Evolutionary conservation across 1,284 basidiomycete genomes (phyloP), one percentile per base, ranked within the genome.

Genomic region (Ustilago esculenta): DNA sequence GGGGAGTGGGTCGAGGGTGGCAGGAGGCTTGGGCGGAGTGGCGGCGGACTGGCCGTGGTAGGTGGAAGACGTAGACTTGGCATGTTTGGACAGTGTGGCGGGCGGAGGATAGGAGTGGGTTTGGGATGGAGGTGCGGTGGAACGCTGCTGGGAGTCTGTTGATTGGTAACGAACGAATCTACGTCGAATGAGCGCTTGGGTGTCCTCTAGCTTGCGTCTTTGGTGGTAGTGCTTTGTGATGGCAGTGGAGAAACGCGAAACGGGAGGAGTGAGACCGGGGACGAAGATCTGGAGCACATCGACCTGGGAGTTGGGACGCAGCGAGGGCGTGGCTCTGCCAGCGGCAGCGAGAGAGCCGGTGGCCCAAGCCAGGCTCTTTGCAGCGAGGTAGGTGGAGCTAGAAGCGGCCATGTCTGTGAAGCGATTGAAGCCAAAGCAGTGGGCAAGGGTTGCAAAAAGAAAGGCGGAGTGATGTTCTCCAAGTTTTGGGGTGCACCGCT

Each of bases 201-300:
- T 58, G 24, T 64, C 39, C 40, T 60, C 61, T 18, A 55, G 46
- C 45, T 56, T 70, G 35, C 55, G 57, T 34, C 70, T 24, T n/a
- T 56, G 51, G 23, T 57, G 55, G 46, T 69, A 58, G 51, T 68
- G 66, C 51, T 58, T 64, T 33, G 49, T 54, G 46, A 71, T 37
- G 32, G 67, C 56, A n/a, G 67, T 63, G 17, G 72, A 66, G 21
- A 57, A 58, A 39, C 44, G 33, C 0, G 60, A 52, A 11, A 45
- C 21, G 21, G 60, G 45, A 1, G 44, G 39, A 12, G 29, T 51
- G 11, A 73, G 35, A 29, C 67, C 66, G 17, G 72, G 72, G 6
- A 51, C 67, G 21, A 73, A 73, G 58, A 71, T 58, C 18, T 70
- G 56, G 25, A 73, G 56, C 12, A 73, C 57, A 17, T 73, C 72